Evolutionary conservation across 257 asterid genomes (phyloP), one percentile per base, ranked within the genome.

Genomic region (Ajuga chamaepitys): DNA sequence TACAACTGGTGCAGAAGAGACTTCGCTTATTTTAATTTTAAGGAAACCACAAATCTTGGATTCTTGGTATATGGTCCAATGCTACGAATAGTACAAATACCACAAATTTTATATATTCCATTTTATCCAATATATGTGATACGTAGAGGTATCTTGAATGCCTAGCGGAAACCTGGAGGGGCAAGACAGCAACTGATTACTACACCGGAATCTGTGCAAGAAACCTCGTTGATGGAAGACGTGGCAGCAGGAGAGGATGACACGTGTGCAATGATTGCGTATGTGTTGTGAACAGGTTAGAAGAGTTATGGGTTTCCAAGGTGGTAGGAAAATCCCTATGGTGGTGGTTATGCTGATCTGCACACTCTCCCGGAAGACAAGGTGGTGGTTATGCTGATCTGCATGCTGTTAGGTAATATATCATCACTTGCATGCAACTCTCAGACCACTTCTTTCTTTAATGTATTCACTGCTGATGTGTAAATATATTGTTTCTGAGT

Each of bases 261-360:
- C 74, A 59, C 68, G 2, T 55, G 44, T 16, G 42, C 9, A 42
- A 24, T 14, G 7, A 20, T 4, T 1, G 44, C 18, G 18, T 66
- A 66, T 45, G 45, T 66, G 63, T 38, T 10, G 34, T 58, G 37
- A 20, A 37, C 20, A 6, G 52, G 21, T 38, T 25, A 32, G 30
- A 5, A 9, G 21, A 0, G 17, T 13, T n/a, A 7, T 30, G 17
- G 59, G 24, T 48, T 70, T 53, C 65, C 70, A 11, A 53, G 58
- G 75, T 62, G 75, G 60, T 53, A 70, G 75, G 70, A 42, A 53
- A n/a, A 11, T 52, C 3, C 62, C 75, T 70, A 64, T 71, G 71
- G 67, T 66, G 53, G 37, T 12, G 13, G 30, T 17, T 4, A 16
- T 6, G 66, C 21, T 41, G 26, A 56, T 24, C 14, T 37, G 17